These are phyloP conservation scores for Pilatotrama ljubarskyi DNA, from an alignment of 768 basidiomycete genomes.

Conservation along the genomic window DNA sequence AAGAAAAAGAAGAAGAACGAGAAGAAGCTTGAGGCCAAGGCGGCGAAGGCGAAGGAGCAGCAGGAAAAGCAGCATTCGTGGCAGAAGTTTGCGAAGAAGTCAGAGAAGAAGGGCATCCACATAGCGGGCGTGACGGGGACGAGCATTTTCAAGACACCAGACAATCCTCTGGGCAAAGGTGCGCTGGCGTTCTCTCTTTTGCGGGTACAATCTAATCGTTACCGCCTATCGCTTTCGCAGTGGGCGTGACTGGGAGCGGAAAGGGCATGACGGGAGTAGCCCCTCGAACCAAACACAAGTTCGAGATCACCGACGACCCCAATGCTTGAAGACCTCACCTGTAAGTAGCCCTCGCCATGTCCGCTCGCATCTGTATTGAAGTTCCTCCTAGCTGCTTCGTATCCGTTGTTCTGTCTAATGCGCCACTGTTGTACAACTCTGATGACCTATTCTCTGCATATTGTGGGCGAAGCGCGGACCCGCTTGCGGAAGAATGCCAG, in stretches of 20 bases:
- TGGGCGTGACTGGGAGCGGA: constrained; percentile 90
- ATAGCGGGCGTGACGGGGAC: constrained; percentile 88
- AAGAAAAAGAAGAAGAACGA: constrained; percentile 94
- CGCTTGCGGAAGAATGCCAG: neutral
- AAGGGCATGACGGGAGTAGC: constrained; percentile 84
- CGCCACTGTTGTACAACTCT: neutral
- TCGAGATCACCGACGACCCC: constrained; percentile 46
- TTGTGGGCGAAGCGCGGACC: neutral
- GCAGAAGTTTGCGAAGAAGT: constrained; percentile 96
- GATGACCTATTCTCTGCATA: constrained; percentile 6
- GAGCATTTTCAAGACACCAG: constrained; percentile 93
- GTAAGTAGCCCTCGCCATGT: neutral
- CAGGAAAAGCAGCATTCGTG: constrained; percentile 79
- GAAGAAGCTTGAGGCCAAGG: constrained; percentile 83
- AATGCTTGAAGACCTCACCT: constrained; percentile 11
- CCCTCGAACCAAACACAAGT: constrained; percentile 75
- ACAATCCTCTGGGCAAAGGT: constrained; percentile 88
- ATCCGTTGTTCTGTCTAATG: neutral
- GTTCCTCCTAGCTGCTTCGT: neutral
- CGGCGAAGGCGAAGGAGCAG: constrained; percentile 89
- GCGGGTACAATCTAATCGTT: neutral
- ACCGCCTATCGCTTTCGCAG: constrained; percentile 39
- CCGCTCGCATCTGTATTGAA: neutral
- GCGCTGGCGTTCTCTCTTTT: constrained; percentile 32
- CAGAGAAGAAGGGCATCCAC: constrained; percentile 88